These are phyloP conservation scores for Clonostachys byssicola DNA, from an alignment of 2,329 filamentous ascomycete genomes.

Conservation along the genomic window DNA sequence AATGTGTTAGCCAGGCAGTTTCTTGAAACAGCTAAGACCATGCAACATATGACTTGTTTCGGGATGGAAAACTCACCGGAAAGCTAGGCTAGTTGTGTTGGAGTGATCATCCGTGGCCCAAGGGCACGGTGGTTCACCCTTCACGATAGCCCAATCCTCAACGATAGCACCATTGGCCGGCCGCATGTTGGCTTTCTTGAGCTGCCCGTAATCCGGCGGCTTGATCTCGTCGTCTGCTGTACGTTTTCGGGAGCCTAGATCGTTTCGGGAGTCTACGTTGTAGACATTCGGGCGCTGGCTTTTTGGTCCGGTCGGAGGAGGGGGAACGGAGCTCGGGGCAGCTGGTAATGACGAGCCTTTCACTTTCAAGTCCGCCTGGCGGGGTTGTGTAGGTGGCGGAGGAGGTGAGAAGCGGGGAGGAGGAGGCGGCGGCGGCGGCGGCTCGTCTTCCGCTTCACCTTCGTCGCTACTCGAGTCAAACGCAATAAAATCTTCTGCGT, in stretches of 20 bases:
- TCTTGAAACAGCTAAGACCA: background rate
- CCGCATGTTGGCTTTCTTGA: constrained; percentile 47
- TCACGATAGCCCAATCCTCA: constrained; percentile 43
- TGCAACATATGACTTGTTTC: background rate
- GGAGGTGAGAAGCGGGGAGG: constrained; percentile 11
- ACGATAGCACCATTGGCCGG: constrained; percentile 44
- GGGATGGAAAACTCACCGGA: constrained; percentile 41
- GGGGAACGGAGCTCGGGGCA: background rate
- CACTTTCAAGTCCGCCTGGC: constrained; percentile 3
- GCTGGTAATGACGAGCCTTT: constrained; percentile 2
- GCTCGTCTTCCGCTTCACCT: constrained; percentile 20
- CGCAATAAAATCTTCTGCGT: constrained; percentile 84
- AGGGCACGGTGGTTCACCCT: constrained; percentile 45
- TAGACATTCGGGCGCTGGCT: constrained; percentile 19
- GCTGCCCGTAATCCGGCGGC: constrained; percentile 43
- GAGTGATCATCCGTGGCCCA: constrained; percentile 59
- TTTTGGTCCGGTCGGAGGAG: constrained; percentile 10
- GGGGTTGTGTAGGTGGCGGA: constrained; percentile 10
- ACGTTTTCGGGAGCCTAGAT: constrained; percentile 68
- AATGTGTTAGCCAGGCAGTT: background rate
- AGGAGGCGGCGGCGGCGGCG: constrained; percentile 8
- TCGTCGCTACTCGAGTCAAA: constrained; percentile 65
- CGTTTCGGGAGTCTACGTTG: constrained; percentile 12
- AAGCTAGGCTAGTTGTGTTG: constrained; percentile 43
- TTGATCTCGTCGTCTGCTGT: constrained; percentile 68